Conservation (phyloP, 176 grass and related monocot genomes). For the Ananas comosus region DNA sequence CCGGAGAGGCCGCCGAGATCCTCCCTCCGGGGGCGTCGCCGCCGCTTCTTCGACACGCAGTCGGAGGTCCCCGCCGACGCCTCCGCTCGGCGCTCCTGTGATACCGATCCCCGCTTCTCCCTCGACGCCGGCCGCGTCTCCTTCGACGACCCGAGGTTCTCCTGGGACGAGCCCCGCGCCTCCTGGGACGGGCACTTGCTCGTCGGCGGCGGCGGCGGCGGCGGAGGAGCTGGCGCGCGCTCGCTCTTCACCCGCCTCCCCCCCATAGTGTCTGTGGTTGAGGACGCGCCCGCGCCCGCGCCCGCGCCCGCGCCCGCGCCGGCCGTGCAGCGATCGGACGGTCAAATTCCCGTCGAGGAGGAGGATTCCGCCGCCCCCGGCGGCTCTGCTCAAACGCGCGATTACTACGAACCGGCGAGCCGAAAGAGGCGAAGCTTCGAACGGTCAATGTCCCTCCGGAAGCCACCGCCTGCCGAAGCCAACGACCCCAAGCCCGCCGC, state of each 20-base stretch:
- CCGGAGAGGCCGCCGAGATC: slow-evolving; percentile 41
- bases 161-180: slow-evolving; percentile 34
- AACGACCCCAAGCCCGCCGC: slow-evolving; percentile 32
- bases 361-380: slow-evolving; percentile 31
- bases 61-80: slow-evolving; percentile 49
- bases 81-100: slow-evolving; percentile 66
- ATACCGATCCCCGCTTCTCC: slow-evolving; percentile 89
- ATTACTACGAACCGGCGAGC: slow-evolving; percentile 74
- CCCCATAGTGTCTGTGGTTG: slow-evolving; percentile 36
- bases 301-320: not conserved
- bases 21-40: slow-evolving; percentile 38
- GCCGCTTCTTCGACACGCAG: slow-evolving; percentile 32
- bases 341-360: slow-evolving; percentile 65
- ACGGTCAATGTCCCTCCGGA: slow-evolving; percentile 44
- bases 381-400: slow-evolving; percentile 57
- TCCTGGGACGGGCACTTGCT: slow-evolving; percentile 47
- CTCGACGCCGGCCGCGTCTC: slow-evolving; percentile 89
- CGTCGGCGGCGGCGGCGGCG: not conserved
- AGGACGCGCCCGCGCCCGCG: slow-evolving; percentile 8
- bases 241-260: slow-evolving; percentile 22
- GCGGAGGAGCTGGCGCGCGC: slow-evolving; percentile 4
- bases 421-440: slow-evolving; percentile 71
- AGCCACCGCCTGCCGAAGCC: slow-evolving; percentile 32
- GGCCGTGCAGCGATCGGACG: slow-evolving; percentile 33
- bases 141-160: slow-evolving; percentile 45